These are phyloP conservation scores for Sphenostylis stenocarpa DNA, from an alignment of 306 rosid species.

Conservation along the genomic window DNA sequence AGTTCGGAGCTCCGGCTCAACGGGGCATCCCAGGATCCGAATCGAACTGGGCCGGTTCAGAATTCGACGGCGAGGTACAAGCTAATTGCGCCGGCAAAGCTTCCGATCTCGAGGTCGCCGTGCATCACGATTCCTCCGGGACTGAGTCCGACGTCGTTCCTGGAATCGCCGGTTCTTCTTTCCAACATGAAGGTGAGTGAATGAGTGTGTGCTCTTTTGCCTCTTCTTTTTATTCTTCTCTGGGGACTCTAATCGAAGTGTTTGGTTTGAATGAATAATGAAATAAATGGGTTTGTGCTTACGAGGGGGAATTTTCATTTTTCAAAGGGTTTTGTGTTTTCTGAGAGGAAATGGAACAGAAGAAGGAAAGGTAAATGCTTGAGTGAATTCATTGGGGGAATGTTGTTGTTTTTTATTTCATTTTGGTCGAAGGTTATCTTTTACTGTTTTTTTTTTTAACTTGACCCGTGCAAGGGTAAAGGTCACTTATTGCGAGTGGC, in stretches of 20 bases:
- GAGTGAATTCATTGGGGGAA: conserved; percentile 5
- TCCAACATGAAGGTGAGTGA: conserved; percentile 78
- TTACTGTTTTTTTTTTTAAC: conserved; percentile 3
- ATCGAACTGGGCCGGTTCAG: conserved; percentile 29
- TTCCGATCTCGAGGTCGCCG: conserved; percentile 94
- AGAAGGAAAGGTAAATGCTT: conserved; percentile 9
- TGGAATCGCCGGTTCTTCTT: conserved; percentile 87
- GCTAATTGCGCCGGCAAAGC: conserved; percentile 90
- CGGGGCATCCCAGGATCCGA: conserved; percentile 38
- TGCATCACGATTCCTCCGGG: conserved; percentile 84
- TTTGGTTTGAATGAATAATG: neutral
- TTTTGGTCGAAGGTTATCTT: conserved; percentile 20
- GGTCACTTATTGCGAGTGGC: neutral
- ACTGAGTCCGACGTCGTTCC: conserved; percentile 80
- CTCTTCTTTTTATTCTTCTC: neutral
- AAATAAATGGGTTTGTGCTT: neutral
- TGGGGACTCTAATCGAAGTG: conserved; percentile 10
- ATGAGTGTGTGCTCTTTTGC: neutral
- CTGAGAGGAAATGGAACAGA: neutral
- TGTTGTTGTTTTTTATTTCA: conserved; percentile 6
- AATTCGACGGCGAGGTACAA: conserved; percentile 64
- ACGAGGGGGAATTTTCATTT: conserved; percentile 20
- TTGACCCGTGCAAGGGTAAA: conserved; percentile 26
- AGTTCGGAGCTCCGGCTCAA: conserved; percentile 32
- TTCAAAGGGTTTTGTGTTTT: conserved; percentile 22